Percentiles rank a stretch among this genome's conserved stretches.
These are phyloP conservation scores for Penicillium argentinense DNA, from an alignment of 495 filamentous ascomycete species.

Conservation along the genomic window DNA sequence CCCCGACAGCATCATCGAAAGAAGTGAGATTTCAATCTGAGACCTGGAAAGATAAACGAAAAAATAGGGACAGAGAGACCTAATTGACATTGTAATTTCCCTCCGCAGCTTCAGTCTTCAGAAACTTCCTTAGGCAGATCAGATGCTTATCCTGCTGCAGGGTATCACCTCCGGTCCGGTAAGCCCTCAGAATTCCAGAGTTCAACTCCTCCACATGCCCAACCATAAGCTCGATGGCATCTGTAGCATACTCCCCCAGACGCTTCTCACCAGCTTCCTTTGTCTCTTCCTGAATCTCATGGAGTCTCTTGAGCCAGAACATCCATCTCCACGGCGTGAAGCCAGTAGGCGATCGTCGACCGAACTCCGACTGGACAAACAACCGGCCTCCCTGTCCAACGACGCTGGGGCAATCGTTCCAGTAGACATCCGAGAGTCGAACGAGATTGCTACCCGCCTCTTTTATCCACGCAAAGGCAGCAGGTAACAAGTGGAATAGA, in stretches of 20 bases:
- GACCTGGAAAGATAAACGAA: too few species aligned
- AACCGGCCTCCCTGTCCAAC: slow-evolving; percentile 12
- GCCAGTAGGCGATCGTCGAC: slow-evolving; percentile 13
- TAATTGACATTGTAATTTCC: too few species aligned
- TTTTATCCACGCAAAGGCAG: slow-evolving; percentile 16
- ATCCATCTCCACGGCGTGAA: slow-evolving; percentile 17
- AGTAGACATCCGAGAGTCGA: slow-evolving; percentile 17
- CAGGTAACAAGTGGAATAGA: slow-evolving; percentile 16
- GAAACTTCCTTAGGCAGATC: too few species aligned
- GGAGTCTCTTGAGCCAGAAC: slow-evolving; percentile 21
- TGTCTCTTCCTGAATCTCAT: slow-evolving; percentile 23
- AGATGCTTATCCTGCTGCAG: slow-evolving; percentile 21
- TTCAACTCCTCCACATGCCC: slow-evolving; percentile 9
- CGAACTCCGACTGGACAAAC: slow-evolving; percentile 16
- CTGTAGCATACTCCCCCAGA: slow-evolving; percentile 10
- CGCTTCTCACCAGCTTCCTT: slow-evolving; percentile 11
- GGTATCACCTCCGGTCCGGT: slow-evolving; percentile 14
- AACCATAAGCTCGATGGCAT: slow-evolving; percentile 17
- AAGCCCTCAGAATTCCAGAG: slow-evolving; percentile 14
- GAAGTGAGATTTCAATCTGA: too few species aligned
- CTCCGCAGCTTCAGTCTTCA: too few species aligned
- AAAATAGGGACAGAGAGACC: too few species aligned
- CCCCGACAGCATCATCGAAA: too few species aligned
- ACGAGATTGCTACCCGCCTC: slow-evolving; percentile 10
- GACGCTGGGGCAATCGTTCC: slow-evolving; percentile 17